Evolutionary conservation across 305 asterid genomes (phyloP), one percentile per base, ranked within the genome.

Genomic region (Fraxinus platypoda): DNA sequence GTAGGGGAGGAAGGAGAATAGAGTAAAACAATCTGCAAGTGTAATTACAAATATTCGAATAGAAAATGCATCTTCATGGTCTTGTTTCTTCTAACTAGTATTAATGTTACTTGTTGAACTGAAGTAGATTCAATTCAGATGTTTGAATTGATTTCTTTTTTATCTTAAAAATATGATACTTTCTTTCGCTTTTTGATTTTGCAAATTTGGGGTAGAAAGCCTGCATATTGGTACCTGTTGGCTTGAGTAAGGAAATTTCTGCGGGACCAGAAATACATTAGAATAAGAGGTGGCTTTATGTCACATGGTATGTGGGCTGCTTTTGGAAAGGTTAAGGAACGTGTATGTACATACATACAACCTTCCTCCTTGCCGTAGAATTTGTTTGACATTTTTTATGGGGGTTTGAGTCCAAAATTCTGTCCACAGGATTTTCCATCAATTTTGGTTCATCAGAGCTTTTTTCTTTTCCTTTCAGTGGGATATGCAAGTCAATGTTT

Each of bases 311-410:
- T 57, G 68, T 11, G 0, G 19, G n/a, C n/a, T 66, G 74, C 8
- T 66, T 66, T 4, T 26, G 35, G 74, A 25, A 26, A 62, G 71
- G 31, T 62, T 62, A 57, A 21, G 17, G 71, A 62, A 62, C 31
- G 23, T 21, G 71, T 31, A 2, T 62, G 71, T 62, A 25, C 73
- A 25, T 26, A 25, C 17, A 66, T 66, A 81, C 64, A 25, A 80
- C 80, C 8, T 49, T 49, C 62, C 19, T 12, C 59, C 21, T 17
- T 49, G 21, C 21, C 19, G 49, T 25, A 70, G 70, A 64, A 23
- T 75, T 76, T 72, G 49, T 30, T 68, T 15, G 81, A 80, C 81
- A 62, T 30, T 81, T 80, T 75, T 57, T 12, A 21, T 66, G 57
- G 77, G 57, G 26, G 11, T 35, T 41, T 35, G 28, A 2, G 8